Base-by-base conservation (phyloP, 2,329 filamentous ascomycete genomes). In the Purpureocillium takamizusanense region DNA sequence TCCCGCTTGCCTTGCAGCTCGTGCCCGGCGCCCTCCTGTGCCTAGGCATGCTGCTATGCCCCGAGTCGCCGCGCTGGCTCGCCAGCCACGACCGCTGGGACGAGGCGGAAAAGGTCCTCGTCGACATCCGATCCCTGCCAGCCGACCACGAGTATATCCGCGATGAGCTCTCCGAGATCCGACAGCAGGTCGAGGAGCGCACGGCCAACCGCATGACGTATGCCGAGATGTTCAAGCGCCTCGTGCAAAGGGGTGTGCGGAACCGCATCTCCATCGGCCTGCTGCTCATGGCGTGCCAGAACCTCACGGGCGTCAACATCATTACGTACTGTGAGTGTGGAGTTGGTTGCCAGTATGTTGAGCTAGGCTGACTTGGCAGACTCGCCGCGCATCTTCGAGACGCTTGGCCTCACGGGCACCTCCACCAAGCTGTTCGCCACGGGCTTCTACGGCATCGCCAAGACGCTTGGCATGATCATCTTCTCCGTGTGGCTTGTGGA, bases 51-150 rank as follows among this genome's bases (percentile, higher is more conserved):
- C 51, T 71, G 11, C 60, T 78, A 45, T 76, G 72, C 60, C 70
- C 73, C 32, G 75, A 80, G 49, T 78, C 74, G 1, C 75, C 76
- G 6, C 70, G 76, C 29, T 79, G 70, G 67, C 63, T 80, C 2
- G 75, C 75, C 8, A 69, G 71, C 41, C 63, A 70, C 42, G 75
- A 79, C 44, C 62, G 67, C 40, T 77, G 72, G 65, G 75, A 79
- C 32, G 63, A 68, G 16, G 57, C 54, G 2, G 46, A 51, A 7
- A 40, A 23, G 5, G 53, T 64, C 0, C 52, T 66, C 1, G 43
- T 53, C 2, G 47, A 46, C 32, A 53, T 66, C 14, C 56, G 63
- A 1, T 54, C 56, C 7, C 55, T 68, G 3, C 50, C 57, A 0
- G 34, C 40, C 1, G 52, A 60, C 1, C 59, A 67, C 34, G 51